phyloP scores from a whole-genome alignment of 2,329 filamentous ascomycete genomes.

The Penicillium sp. region DNA sequence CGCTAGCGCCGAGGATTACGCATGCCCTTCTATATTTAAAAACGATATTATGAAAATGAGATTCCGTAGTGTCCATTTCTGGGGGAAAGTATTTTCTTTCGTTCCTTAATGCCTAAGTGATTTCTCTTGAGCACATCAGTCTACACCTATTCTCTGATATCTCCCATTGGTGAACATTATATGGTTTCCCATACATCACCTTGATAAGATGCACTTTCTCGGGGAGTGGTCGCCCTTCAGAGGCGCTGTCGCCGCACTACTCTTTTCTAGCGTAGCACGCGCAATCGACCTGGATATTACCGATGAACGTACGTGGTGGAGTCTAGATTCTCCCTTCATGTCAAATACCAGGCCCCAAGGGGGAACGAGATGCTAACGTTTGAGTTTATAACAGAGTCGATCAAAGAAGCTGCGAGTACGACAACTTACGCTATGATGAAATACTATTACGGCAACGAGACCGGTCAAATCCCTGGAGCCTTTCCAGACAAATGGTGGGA shows the following conservation, averaged over 20 bases:
- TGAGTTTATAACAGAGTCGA: constrained; percentile 7
- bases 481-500: constrained; percentile 19
- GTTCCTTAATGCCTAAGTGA: background rate
- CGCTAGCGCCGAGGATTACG: constrained; percentile 28
- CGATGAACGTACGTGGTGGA: constrained; percentile 24
- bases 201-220: constrained; percentile 12
- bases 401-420: constrained; percentile 15
- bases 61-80: background rate
- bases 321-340: background rate
- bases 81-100: background rate
- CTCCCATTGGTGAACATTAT: background rate
- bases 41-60: constrained; percentile 1
- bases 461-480: constrained; percentile 17
- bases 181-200: background rate
- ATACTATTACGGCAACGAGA: constrained; percentile 15
- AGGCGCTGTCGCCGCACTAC: constrained; percentile 2
- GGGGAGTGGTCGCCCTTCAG: background rate
- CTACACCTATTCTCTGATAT: background rate
- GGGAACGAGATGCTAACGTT: background rate
- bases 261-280: constrained; percentile 6
- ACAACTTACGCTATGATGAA: constrained; percentile 12
- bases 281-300: constrained; percentile 31
- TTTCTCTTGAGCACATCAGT: background rate
- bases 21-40: constrained; percentile 22
- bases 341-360: background rate